Evolutionary conservation across 1,139 yeast species (phyloP), one percentile per base, ranked within the genome.

Genomic region (Geotrichum candidum): DNA sequence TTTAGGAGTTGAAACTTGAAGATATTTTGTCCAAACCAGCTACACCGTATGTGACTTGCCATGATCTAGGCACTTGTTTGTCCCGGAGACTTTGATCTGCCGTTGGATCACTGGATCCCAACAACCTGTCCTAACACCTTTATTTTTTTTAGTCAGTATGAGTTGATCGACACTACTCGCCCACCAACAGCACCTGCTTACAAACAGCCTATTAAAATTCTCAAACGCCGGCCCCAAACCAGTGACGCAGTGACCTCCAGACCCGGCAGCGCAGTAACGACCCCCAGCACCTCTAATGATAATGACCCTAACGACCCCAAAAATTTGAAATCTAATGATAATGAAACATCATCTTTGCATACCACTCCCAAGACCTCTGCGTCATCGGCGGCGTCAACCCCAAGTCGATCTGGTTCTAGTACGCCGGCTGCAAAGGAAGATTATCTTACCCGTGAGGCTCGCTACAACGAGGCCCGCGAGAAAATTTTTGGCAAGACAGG

Each of bases 391-490:
- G 41, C 51, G 11, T 35, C 58, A 7, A 35, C 54, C 3, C 22
- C 46, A n/a, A 23, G 31, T 18, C 22, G 38, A 27, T 48, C 59
- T 1, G 56, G 62, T 10, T 25, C 62, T 10, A n/a, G 55, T 2
- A 56, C 61, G 7, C 54, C 60, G 10, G 25, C 38, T 4, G 48
- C 50, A 9, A 57, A 58, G 22, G 65, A 62, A 38, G 65, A 60
- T 11, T 54, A 58, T 31, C 35, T 58, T 13, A 59, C 60, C 1
- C 50, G 65, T 2, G 61, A 62, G 41, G 61, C 53, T 38, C 60
- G 60, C 27, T 62, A 62, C 25, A 58, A 54, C 5, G 59, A 60
- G 33, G 65, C 65, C 3, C 56, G 65, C 13, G 63, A 62, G 51
- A 62, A 62, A 58, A 53, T 57, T 18, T 62, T 62, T 60, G 65